Evolutionary conservation across 1,284 basidiomycete species (phyloP).

Genomic region (Mycena citricolor): DNA sequence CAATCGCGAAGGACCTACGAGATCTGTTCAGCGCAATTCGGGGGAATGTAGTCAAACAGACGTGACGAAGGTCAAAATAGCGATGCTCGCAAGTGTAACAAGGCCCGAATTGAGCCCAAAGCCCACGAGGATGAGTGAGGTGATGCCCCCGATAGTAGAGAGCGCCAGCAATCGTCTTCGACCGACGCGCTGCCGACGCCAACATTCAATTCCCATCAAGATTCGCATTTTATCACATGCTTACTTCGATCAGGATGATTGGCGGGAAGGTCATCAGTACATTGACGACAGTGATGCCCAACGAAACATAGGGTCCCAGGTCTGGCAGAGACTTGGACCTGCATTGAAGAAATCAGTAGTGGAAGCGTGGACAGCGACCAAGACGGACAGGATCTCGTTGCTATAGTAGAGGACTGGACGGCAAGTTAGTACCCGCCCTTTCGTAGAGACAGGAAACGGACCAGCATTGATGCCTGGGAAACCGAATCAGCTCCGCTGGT

Average conservation of each 20-base stretch:
- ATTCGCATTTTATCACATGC: slow-evolving; percentile 28
- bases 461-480: slow-evolving; percentile 44
- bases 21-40: slow-evolving; percentile 5
- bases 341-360: no score
- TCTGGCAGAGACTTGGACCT: slow-evolving; percentile 75
- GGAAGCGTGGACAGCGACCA: no score
- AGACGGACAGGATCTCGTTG: slow-evolving; percentile 82
- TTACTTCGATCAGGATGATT: slow-evolving; percentile 82
- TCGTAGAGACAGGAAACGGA: slow-evolving; percentile 24
- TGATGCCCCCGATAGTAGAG: slow-evolving; percentile 61
- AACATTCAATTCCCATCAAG: not conserved
- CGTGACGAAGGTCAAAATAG: slow-evolving; percentile 85
- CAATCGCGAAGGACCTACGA: slow-evolving; percentile 79
- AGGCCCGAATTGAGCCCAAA: slow-evolving; percentile 67
- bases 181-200: slow-evolving; percentile 65
- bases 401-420: slow-evolving; percentile 82
- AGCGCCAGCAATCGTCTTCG: slow-evolving; percentile 57
- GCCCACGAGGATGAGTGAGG: slow-evolving; percentile 70
- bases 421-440: slow-evolving; percentile 1
- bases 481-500: slow-evolving; percentile 9
- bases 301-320: slow-evolving; percentile 74
- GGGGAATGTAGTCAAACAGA: slow-evolving; percentile 34
- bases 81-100: slow-evolving; percentile 65
- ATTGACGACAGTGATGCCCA: slow-evolving; percentile 82
- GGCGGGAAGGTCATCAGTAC: slow-evolving; percentile 65